phyloP scores from a whole-genome alignment of 495 filamentous ascomycete genomes.

The Penicillium alfredii region DNA sequence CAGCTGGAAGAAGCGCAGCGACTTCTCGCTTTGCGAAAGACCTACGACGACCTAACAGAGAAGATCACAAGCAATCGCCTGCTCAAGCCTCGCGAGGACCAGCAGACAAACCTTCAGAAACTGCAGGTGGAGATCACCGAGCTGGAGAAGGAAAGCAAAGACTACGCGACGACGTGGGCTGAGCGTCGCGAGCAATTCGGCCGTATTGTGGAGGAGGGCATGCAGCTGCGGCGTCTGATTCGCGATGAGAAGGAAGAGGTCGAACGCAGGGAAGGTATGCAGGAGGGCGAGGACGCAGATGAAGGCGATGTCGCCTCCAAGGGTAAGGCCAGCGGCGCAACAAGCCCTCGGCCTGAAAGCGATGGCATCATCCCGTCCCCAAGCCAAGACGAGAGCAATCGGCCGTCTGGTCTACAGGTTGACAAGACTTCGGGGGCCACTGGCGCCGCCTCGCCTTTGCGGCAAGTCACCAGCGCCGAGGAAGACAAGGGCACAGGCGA shows the following conservation, averaged over 20 bases:
- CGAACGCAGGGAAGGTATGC: conserved; percentile 71
- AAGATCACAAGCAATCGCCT: conserved; percentile 78
- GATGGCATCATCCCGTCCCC: conserved; percentile 44
- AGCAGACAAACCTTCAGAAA: conserved; percentile 68
- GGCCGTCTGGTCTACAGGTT: conserved; percentile 28
- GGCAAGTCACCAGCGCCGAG: conserved; percentile 29
- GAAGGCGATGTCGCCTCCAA: conserved; percentile 56
- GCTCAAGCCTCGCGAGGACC: conserved; percentile 77
- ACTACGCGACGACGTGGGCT: conserved; percentile 77
- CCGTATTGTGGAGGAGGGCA: conserved; percentile 84
- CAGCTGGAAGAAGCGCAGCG: conserved; percentile 72
- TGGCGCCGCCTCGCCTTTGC: conserved; percentile 37
- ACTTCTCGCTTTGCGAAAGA: conserved; percentile 70
- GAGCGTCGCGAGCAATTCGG: conserved; percentile 86
- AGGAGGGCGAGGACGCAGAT: conserved; percentile 64
- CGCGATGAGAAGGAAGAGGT: conserved; percentile 93
- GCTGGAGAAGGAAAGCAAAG: conserved; percentile 73
- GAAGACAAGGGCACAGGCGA: conserved; percentile 28
- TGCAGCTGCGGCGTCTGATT: conserved; percentile 77
- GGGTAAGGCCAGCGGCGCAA: conserved; percentile 47
- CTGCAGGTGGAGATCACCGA: conserved; percentile 83
- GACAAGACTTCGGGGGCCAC: conserved; percentile 26
- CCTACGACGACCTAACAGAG: conserved; percentile 78
- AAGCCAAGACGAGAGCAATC: conserved; percentile 40
- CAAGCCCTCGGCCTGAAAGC: conserved; percentile 61